Evolutionary conservation across 176 grass and related monocot genomes (phyloP).

Genomic region (Bromus sterilis): DNA sequence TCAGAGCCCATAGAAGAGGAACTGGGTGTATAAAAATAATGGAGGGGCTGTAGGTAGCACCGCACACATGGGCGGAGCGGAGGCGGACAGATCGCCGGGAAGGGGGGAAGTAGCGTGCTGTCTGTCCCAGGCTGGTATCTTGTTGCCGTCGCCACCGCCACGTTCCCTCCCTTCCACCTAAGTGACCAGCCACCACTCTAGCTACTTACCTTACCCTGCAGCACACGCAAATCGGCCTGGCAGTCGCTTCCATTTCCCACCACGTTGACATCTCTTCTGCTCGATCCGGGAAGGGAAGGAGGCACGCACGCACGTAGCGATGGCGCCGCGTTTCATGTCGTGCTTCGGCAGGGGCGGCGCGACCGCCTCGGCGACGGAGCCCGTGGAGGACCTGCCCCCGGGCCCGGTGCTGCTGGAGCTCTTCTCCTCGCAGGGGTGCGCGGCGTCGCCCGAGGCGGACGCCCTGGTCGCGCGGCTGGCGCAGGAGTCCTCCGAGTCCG

Average conservation of each 20-base stretch:
- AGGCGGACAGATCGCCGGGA: background rate
- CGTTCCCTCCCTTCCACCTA: conserved; percentile 23
- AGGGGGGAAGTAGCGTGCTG: conserved; percentile 1
- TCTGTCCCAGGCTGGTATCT: conserved; percentile 45
- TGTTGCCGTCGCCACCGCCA: conserved; percentile 50
- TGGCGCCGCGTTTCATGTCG: conserved; percentile 60
- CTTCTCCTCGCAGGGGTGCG: conserved; percentile 87
- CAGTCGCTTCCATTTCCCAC: background rate
- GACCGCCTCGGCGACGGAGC: conserved; percentile 29
- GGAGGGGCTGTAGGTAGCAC: background rate
- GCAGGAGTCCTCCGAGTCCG: conserved; percentile 14
- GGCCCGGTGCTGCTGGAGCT: conserved; percentile 85
- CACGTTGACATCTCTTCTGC: background rate
- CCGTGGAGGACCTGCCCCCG: background rate
- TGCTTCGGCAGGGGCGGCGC: conserved; percentile 53
- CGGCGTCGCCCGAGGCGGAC: conserved; percentile 64
- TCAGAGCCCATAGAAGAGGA: background rate
- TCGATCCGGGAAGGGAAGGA: background rate
- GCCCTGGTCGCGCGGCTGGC: conserved; percentile 51
- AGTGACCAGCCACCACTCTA: background rate
- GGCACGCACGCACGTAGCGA: background rate
- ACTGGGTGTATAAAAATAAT: background rate
- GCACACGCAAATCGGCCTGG: background rate
- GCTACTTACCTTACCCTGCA: conserved; percentile 23
- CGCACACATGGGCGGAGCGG: background rate